Base-by-base conservation (phyloP, 1,139 yeast species). In the Geotrichum bryndzae region DNA sequence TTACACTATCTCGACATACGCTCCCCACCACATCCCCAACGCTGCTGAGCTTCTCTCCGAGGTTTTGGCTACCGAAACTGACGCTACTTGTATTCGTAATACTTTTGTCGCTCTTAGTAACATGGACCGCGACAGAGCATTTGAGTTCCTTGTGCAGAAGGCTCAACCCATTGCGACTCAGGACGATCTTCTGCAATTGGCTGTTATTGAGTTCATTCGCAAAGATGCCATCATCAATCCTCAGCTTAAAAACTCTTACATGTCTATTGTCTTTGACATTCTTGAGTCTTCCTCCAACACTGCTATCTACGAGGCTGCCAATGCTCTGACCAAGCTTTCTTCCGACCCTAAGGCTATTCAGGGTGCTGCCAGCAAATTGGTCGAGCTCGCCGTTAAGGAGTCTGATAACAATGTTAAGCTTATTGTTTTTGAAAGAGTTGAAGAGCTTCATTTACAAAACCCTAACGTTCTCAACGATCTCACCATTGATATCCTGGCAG, bases 31-130 rank as follows among this genome's bases (percentile, higher is more conserved):
- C 73, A 84, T 91, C 59, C 99, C 99, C 7, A 99, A 95, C 77
- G 97, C 98, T 23, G 88, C 92, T 62, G 96, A 90, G 68, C 81
- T 92, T 67, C 82, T 94, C 68, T 80, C 82, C 68, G 83, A 84
- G 63, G 90, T 91, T 74, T 80, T 94, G 72, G 82, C 80, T 62
- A 87, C 85, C 51, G 99, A 95, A 76, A 84, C 88, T 62, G 99
- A 95, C 74, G 87, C 96, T 46, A 90, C 96, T 45, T 94, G 99
- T 78, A 90, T 90, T 75, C 85, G 99, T 74, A 95, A 95, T 75
- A 98, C 98, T 3, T 95, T 95, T 74, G 87, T 92, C 60, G 90
- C 96, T 66, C 80, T 95, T 66, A 84, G 95, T 54, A 87, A 85
- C 67, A 80, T 95, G 72, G 89, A 89, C 74, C 84, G 97, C 72